Evolutionary conservation across 495 filamentous ascomycete species (phyloP).

Genomic region (Aspergillus bertholletiae): DNA sequence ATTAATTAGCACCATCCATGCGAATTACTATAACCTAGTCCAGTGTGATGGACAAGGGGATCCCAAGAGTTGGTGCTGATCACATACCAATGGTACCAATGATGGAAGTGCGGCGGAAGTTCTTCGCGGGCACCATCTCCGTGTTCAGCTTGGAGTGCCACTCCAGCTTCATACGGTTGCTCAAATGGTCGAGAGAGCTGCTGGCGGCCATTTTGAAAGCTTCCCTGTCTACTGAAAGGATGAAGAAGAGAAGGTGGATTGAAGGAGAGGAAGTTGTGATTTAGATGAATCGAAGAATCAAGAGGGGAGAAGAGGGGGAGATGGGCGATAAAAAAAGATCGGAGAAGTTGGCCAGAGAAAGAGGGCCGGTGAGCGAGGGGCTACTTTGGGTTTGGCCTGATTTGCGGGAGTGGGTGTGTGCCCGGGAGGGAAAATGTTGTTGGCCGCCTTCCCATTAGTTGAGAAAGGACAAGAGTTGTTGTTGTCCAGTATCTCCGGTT

Average conservation of each 20-base stretch:
- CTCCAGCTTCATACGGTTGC: constrained; percentile 79
- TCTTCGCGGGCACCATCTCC: constrained; percentile 73
- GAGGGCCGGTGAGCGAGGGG: constrained; percentile 17
- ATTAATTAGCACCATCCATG: constrained; percentile 6
- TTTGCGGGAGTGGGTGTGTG: constrained; percentile 14
- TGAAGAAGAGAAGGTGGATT: constrained; percentile 14
- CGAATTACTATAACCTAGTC: neutral
- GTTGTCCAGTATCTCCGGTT: too few relatives aligned
- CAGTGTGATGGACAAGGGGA: neutral
- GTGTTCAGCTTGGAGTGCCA: constrained; percentile 86
- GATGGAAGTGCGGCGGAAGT: constrained; percentile 94
- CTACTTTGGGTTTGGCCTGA: constrained; percentile 4
- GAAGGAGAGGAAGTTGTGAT: constrained; percentile 14
- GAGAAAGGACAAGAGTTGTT: neutral
- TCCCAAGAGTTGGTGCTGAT: neutral
- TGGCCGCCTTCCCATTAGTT: constrained; percentile 16
- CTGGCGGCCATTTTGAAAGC: constrained; percentile 41
- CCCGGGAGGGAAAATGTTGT: constrained; percentile 40
- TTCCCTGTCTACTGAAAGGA: constrained; percentile 15
- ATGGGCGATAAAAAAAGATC: constrained; percentile 12
- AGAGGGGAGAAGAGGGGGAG: constrained; percentile 7
- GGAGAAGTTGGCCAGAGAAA: constrained; percentile 4
- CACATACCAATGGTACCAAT: constrained; percentile 92
- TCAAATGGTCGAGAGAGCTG: constrained; percentile 74
- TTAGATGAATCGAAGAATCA: constrained; percentile 8